Conservation (phyloP, 169 alveolate genomes). For the Plasmodium chabaudi region DNA sequence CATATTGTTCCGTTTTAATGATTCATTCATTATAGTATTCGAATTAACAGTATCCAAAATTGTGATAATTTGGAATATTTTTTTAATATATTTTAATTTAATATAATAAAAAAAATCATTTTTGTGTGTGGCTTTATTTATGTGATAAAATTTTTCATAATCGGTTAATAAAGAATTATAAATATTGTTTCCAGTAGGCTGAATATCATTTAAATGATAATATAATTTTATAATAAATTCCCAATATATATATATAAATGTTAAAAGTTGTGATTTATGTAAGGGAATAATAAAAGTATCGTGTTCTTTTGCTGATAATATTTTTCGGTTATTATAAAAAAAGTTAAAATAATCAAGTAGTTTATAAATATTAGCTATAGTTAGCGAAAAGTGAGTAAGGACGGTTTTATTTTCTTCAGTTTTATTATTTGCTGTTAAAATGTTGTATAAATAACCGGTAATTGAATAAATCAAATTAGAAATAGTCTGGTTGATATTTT, state of each 20-base stretch:
- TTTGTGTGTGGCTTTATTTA: too few species aligned
- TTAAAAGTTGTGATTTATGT: slow-evolving; percentile 67
- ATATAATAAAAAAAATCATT: slow-evolving; percentile 15
- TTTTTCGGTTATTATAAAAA: slow-evolving; percentile 25
- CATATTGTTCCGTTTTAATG: slow-evolving; percentile 25
- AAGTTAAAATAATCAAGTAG: slow-evolving; percentile 27
- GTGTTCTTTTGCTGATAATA: background rate
- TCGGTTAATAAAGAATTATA: too few species aligned
- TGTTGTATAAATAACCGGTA: slow-evolving; percentile 47
- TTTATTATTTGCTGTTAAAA: background rate
- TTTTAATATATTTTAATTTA: slow-evolving; percentile 33
- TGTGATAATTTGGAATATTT: slow-evolving; percentile 7
- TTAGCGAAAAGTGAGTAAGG: slow-evolving; percentile 21
- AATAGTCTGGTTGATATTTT: slow-evolving; percentile 31
- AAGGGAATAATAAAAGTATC: slow-evolving; percentile 20
- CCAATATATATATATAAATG: slow-evolving; percentile 61
- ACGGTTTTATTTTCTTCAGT: slow-evolving; percentile 8
- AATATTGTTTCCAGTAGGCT: background rate
- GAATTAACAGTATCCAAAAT: slow-evolving; percentile 26
- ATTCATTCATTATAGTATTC: slow-evolving; percentile 32
- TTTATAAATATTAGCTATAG: slow-evolving; percentile 36
- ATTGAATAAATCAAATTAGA: slow-evolving; percentile 45
- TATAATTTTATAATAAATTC: slow-evolving; percentile 15
- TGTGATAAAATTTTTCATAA: too few species aligned
- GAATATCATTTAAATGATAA: background rate